Evolutionary conservation across 257 asterid species (phyloP).

Genomic region (Solanum commersonii): DNA sequence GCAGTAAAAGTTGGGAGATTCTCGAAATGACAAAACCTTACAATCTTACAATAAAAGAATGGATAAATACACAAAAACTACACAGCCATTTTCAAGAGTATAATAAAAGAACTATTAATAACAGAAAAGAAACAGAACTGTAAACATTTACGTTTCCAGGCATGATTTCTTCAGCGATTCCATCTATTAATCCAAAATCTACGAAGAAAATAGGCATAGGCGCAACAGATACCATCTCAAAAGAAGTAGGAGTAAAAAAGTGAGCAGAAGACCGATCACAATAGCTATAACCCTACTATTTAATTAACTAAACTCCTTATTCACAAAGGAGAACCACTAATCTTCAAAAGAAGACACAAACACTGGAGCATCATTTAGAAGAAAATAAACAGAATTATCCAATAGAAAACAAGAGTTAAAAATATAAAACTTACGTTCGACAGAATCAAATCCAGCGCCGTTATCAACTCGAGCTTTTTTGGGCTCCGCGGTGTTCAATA

Average conservation of each 20-base stretch:
- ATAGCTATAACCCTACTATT: background rate
- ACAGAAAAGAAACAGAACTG: background rate
- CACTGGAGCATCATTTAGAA: background rate
- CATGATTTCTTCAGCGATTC: background rate
- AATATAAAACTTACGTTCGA: background rate
- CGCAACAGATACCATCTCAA: background rate
- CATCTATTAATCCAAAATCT: background rate
- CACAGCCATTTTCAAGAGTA: background rate
- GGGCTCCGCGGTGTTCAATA: slow-evolving; percentile 54
- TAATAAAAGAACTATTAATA: background rate
- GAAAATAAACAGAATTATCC: background rate
- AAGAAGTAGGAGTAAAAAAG: background rate
- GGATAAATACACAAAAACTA: background rate
- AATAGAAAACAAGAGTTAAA: background rate
- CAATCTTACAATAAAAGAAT: background rate
- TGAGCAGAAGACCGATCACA: background rate
- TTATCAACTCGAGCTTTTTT: slow-evolving; percentile 57
- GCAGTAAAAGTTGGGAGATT: background rate
- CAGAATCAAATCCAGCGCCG: slow-evolving; percentile 17
- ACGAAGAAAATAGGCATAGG: background rate
- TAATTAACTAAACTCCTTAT: background rate
- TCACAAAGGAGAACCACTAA: background rate
- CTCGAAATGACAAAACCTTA: background rate
- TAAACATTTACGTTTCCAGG: background rate
- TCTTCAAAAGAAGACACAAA: background rate